A percentile compares a stretch with the other conserved stretches of the same genome.
Evolutionary conservation across 768 basidiomycete genomes (phyloP).

Genomic region (Lactifluus piperatus): DNA sequence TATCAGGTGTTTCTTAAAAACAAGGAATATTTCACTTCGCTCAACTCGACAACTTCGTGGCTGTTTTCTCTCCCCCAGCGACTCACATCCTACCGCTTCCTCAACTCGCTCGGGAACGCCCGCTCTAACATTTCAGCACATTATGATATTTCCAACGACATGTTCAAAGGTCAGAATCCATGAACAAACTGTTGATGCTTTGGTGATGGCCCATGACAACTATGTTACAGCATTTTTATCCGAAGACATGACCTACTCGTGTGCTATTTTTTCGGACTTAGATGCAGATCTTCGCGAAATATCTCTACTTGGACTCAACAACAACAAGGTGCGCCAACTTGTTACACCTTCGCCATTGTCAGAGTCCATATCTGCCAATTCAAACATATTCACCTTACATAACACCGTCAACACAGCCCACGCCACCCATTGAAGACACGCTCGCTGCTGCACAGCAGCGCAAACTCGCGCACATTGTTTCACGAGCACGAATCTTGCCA

Average conservation of each 20-base stretch:
- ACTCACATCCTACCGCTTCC: conserved; percentile 7
- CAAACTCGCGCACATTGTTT: conserved; percentile 35
- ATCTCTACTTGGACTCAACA: not conserved
- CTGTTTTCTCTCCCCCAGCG: conserved; percentile 3
- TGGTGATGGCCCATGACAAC: too few species aligned
- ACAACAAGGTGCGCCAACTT: not conserved
- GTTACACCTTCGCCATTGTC: not conserved
- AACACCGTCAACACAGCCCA: not conserved
- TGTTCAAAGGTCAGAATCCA: conserved; percentile 26
- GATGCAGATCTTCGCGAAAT: not conserved
- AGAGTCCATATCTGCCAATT: not conserved
- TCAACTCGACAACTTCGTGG: conserved; percentile 13
- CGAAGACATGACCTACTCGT: too few species aligned
- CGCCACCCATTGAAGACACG: conserved; percentile 16
- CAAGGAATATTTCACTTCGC: conserved; percentile 11
- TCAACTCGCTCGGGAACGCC: conserved; percentile 16
- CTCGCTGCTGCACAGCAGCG: conserved; percentile 32
- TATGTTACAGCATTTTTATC: too few species aligned
- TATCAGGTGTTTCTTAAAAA: conserved; percentile 6
- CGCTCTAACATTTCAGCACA: conserved; percentile 26
- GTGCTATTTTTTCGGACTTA: not conserved
- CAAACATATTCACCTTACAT: not conserved
- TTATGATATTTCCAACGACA: conserved; percentile 36
- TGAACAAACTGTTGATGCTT: too few species aligned
- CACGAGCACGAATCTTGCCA: too few species aligned